Evolutionary conservation across 768 basidiomycete species (phyloP), one percentile per base, ranked within the genome.

Genomic region (Lentinula edodes): DNA sequence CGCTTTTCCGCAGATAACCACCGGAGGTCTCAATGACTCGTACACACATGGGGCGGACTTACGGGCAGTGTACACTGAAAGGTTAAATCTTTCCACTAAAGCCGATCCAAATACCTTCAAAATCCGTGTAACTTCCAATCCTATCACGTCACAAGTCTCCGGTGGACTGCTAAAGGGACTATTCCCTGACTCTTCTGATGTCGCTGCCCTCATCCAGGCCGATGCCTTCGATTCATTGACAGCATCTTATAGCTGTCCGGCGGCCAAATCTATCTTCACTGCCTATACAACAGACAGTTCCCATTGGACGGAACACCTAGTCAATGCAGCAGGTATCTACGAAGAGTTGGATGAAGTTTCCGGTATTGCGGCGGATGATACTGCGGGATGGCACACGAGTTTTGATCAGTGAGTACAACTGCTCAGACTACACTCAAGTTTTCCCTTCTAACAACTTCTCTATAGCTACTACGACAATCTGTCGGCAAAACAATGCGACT

Each of bases 131-230:
- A 82, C 82, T 2, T 81, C 80, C 70, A 83, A 83, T 55, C 75
- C 73, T 16, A 80, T 83, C 35, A 82, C 82, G 12, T 83, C 82
- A 0, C 79, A 83, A 71, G 79, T 82, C 1, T 80, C 81, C 15
- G 77, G 78, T n/a, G 79, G 77, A 1, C 73, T 82, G n/a, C 63
- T 80, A 20, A 70, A 70, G 48, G 80, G 81, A 2, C 68, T 83
- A 13, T 82, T 82, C 68, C 80, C 82, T 5, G 62, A 54, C 12
- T 74, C 76, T 42, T 54, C 65, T 9, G 66, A 71, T 35, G 62
- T 71, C 12, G 67, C 74, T 9, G 78, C 75, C 2, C 55, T 75
- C 16, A 73, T 82, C 39, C 78, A 81, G 65, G 70, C 76, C 10
- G 46, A 59, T 2, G 66, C 66, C 6, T 78, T 74, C 54, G 81